Conservation (phyloP, 108 stramenopile species). For the Fistulifera pelliculosa region DNA sequence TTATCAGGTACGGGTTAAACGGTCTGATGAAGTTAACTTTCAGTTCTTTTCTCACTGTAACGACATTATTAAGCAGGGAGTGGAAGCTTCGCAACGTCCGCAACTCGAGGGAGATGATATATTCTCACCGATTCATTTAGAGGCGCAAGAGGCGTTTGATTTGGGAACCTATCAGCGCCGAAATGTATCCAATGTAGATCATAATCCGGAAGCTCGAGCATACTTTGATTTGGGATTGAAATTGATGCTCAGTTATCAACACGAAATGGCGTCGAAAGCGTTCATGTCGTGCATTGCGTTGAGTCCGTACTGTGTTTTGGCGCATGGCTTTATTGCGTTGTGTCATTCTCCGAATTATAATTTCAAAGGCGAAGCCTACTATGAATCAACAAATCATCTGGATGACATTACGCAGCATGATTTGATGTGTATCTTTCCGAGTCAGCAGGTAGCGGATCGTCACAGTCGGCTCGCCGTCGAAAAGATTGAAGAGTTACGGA, state of each 20-base stretch:
- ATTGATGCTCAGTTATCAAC: conserved; percentile 63
- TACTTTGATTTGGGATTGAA: conserved; percentile 69
- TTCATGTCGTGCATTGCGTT: conserved; percentile 53
- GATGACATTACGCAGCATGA: conserved; percentile 36
- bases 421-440: conserved; percentile 52
- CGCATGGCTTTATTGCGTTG: conserved; percentile 66
- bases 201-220: conserved; percentile 37
- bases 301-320: conserved; percentile 68
- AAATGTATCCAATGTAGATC: conserved; percentile 58
- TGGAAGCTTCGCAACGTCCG: no score
- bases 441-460: conserved; percentile 70
- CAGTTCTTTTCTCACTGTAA: no score
- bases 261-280: conserved; percentile 65
- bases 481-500: conserved; percentile 54
- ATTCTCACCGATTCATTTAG: neutral
- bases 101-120: no score
- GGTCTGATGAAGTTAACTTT: no score
- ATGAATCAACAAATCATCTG: conserved; percentile 64
- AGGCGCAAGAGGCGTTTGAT: neutral
- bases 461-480: conserved; percentile 56
- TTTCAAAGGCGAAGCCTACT: conserved; percentile 80
- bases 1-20: no score
- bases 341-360: conserved; percentile 85
- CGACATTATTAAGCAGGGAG: no score
- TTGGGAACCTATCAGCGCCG: conserved; percentile 46